Conservation (phyloP, 2,329 filamentous ascomycete species). For the Leptographium wingfieldii region DNA sequence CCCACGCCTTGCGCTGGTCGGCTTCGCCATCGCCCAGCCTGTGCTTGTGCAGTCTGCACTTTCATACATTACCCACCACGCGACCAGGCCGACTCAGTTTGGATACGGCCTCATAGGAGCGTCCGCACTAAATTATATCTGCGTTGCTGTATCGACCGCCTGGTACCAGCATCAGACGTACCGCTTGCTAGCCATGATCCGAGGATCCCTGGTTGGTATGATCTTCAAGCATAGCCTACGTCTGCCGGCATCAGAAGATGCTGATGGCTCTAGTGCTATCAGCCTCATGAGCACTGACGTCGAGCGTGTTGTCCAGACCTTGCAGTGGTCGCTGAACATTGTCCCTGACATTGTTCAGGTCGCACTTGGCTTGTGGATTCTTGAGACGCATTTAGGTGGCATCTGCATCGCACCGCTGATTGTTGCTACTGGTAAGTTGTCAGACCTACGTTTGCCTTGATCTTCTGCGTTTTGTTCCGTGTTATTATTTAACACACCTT, state of each 20-base stretch:
- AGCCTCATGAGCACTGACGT: conserved; percentile 1
- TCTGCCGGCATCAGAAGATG: background rate
- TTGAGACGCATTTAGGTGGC: background rate
- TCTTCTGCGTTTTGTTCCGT: background rate
- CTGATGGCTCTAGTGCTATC: background rate
- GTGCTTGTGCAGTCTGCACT: background rate
- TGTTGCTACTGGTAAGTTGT: background rate
- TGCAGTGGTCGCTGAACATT: conserved; percentile 1
- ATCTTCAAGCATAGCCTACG: conserved; percentile 1
- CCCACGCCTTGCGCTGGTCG: background rate
- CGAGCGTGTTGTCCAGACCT: background rate
- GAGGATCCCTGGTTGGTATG: background rate
- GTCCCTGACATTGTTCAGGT: background rate
- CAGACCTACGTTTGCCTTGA: background rate
- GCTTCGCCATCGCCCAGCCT: conserved; percentile 2
- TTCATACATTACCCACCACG: background rate
- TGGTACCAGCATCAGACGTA: conserved; percentile 2
- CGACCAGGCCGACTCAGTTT: background rate
- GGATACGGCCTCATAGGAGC: background rate
- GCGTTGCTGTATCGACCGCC: background rate
- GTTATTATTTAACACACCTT: background rate
- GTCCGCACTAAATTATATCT: background rate
- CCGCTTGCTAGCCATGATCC: background rate
- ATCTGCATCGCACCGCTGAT: background rate
- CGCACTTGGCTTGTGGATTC: background rate